Base-by-base conservation (phyloP, 768 basidiomycete species). In the Leucocoprinus birnbaumii region DNA sequence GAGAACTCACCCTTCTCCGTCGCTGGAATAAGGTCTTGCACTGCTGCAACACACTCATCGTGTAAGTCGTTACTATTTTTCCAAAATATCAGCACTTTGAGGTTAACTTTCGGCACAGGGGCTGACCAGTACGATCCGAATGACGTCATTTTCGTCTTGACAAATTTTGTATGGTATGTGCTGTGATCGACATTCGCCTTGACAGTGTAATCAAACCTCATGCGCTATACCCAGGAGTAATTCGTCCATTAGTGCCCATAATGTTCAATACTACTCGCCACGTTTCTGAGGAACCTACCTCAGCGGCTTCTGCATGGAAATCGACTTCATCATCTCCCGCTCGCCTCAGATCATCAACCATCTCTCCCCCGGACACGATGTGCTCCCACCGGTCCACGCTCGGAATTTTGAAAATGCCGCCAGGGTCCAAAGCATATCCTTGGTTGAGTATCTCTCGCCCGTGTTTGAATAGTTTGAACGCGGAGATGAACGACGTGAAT, bases 331-430 rank as follows among this genome's bases (percentile, higher is more conserved):
- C 7, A 10, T 24, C 21, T 7, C 38, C 26, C 14, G 72, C 69
- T 55, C 64, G 69, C 13, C 66, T 63, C 10, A 73, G 53, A 18
- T 73, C 72, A 22, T 69, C 69, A 0, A 70, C 55, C 40, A 65
- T 35, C 21, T 63, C 45, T n/a, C 61, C 60, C 0, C 68, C 64
- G 22, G 62, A 65, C 4, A 67, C 65, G 16, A 73, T 56, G 25
- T 72, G 60, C 9, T 66, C 59, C 72, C 72, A 42, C 13, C 34
- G 61, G n/a, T 47, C 37, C 21, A 62, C 37, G 21, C 43, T 55
- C 10, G 66, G 62, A 2, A 68, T 18, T 53, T 65, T 69, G 64
- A 69, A 72, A 10, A 64, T 51, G 6, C 52, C 48, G 43, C 62
- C 62, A 41, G 56, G 59, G 45, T 64, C 63, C 65, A 63, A 48